Base-by-base conservation (phyloP, 2,329 filamentous ascomycete species). In the Clarireedia homoeocarpa region DNA sequence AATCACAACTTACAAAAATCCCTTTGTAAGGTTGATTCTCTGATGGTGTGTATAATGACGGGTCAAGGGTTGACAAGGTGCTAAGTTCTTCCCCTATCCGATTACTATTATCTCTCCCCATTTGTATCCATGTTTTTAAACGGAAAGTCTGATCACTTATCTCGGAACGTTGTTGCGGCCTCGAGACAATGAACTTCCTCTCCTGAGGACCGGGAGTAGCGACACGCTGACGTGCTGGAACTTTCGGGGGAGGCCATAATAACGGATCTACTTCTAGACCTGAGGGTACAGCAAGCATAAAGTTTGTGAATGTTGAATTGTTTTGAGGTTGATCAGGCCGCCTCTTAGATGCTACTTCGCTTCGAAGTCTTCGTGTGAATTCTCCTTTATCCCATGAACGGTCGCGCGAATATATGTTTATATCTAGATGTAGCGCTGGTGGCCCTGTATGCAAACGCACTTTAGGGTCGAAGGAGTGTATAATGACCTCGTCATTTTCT, bases 1-100 rank as follows among this genome's bases (percentile, higher is more conserved):
- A 40, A 44, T 20, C 6, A 3, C 42, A 24, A 53, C 51, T 56
- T 15, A 91, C 86, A 88, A 89, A 97, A 30, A 99, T 89, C 0
- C 92, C 92, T 60, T 90, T 84, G 75, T 85, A 96, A 0, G 91
- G 91, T 68, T 91, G 92, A 54, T 84, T 77, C 9, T 74, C 69
- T 0, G 91, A 95, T 0, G 92, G 90, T 0, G 84, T 94, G 68
- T 95, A 96, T n/a, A 86, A 71, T 2, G 73, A 74, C 3, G 84
- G 81, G 45, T 90, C 83, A 1, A 97, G 74, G 0, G 91, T 95
- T 6, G 82, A 75, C 60, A 80, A 86, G 0, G 87, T 89, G 64
- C 83, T 71, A 42, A 83, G 64, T 55, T 79, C 75, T 62, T 83
- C 79, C 27, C 76, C 79, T 34, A 81, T 71, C 60, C 75, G 79